Evolutionary conservation across 2,329 filamentous ascomycete genomes (phyloP).

Genomic region (Trichoderma cornu-damae): DNA sequence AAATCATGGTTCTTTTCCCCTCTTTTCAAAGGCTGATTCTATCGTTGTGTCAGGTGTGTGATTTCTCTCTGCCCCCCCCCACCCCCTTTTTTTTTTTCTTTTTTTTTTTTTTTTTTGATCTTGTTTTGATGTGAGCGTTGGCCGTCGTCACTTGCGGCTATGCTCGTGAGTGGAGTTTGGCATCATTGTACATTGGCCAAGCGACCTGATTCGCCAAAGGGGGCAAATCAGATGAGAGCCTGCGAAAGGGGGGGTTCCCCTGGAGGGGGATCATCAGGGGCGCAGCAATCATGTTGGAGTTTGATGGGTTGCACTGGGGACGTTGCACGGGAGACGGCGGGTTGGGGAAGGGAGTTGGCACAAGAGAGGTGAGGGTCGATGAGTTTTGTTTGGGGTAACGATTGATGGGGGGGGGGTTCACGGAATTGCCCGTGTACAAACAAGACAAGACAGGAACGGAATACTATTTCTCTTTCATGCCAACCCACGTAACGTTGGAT

Average conservation of each 20-base stretch:
- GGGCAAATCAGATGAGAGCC: conserved; percentile 1
- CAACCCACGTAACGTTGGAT: too few species aligned
- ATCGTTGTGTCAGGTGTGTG: too few species aligned
- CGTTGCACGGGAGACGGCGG: too few species aligned
- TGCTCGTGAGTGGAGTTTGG: neutral
- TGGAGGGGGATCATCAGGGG: conserved; percentile 17
- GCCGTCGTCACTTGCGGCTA: neutral
- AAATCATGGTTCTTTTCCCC: neutral
- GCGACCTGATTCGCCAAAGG: neutral
- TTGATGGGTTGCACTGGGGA: conserved; percentile 5
- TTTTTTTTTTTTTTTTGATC: neutral
- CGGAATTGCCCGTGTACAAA: too few species aligned
- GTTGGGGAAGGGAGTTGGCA: neutral
- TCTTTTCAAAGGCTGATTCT: too few species aligned
- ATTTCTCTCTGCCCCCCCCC: too few species aligned
- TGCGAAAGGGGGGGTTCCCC: too few species aligned
- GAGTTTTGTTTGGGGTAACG: too few species aligned
- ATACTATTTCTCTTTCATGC: too few species aligned
- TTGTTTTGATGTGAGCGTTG: neutral
- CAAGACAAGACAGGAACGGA: too few species aligned
- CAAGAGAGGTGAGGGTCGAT: conserved; percentile 17
- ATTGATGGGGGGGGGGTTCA: neutral
- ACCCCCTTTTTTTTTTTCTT: neutral
- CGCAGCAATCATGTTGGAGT: neutral
- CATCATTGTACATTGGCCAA: conserved; percentile 3